phyloP scores from a whole-genome alignment of 257 asterid species.

The Petunia axillaris region DNA sequence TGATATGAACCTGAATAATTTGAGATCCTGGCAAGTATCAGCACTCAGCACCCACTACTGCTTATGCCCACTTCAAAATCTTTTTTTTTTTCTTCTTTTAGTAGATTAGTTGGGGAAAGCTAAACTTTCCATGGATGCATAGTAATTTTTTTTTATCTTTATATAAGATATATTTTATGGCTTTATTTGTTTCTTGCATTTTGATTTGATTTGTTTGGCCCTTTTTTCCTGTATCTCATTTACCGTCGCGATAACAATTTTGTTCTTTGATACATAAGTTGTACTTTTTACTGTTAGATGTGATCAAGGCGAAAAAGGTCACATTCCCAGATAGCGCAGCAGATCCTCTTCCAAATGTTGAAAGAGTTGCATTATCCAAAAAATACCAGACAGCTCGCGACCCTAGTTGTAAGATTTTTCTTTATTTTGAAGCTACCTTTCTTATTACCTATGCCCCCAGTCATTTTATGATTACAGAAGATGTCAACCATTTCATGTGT shows the following conservation, averaged over 20 bases:
- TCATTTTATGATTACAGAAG: conserved; percentile 21
- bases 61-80: neutral
- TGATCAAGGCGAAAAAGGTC: conserved; percentile 56
- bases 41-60: neutral
- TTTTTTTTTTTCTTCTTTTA: neutral
- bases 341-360: conserved; percentile 38
- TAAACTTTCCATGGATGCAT: neutral
- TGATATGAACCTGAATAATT: neutral
- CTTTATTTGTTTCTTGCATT: conserved; percentile 1
- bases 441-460: conserved; percentile 4
- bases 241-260: neutral
- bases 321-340: conserved; percentile 41
- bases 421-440: conserved; percentile 17
- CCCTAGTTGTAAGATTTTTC: conserved; percentile 44
- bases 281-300: conserved; percentile 38
- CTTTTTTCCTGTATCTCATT: neutral
- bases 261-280: conserved; percentile 5
- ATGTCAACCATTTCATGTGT: conserved; percentile 5
- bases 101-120: neutral
- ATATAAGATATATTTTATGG: neutral
- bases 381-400: conserved; percentile 39
- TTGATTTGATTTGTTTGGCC: neutral
- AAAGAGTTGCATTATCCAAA: conserved; percentile 30
- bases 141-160: conserved; percentile 7
- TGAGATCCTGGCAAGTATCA: neutral